Percentiles rank a stretch among this genome's conserved stretches.
These are phyloP conservation scores for Aspergillus coremiiformis DNA, from an alignment of 495 filamentous ascomycete genomes.

Conservation along the genomic window DNA sequence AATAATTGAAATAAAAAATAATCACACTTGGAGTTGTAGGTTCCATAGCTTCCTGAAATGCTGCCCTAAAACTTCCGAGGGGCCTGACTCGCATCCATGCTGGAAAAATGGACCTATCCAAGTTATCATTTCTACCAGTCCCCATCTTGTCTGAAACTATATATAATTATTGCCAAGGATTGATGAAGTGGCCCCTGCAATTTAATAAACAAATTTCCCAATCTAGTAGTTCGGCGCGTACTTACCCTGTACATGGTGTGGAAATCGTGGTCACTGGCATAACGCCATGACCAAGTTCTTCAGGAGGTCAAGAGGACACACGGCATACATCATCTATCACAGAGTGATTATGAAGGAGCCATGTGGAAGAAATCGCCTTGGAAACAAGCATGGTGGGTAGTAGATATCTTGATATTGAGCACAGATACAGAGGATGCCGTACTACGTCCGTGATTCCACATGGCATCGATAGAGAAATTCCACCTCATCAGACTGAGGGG, in stretches of 20 bases:
- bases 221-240: background rate
- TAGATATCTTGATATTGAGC: background rate
- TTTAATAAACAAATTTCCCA: background rate
- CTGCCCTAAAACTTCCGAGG: background rate
- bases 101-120: background rate
- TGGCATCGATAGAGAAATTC: slow-evolving; percentile 8
- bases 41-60: no score
- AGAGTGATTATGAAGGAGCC: background rate
- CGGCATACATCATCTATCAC: background rate
- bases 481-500: slow-evolving; percentile 7
- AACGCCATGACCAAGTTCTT: background rate
- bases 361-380: background rate
- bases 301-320: background rate
- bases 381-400: background rate
- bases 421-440: no score
- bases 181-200: slow-evolving; percentile 1
- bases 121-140: no score
- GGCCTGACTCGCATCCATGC: background rate
- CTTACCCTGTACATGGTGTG: background rate
- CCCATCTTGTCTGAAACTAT: background rate
- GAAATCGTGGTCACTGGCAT: background rate
- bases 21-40: no score
- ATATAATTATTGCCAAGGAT: slow-evolving; percentile 4
- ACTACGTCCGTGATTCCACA: background rate
- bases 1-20: no score